Percentiles rank a stretch among this genome's conserved stretches.
phyloP scores from a whole-genome alignment of 1,284 basidiomycete genomes.

The Schizophyllum commune region DNA sequence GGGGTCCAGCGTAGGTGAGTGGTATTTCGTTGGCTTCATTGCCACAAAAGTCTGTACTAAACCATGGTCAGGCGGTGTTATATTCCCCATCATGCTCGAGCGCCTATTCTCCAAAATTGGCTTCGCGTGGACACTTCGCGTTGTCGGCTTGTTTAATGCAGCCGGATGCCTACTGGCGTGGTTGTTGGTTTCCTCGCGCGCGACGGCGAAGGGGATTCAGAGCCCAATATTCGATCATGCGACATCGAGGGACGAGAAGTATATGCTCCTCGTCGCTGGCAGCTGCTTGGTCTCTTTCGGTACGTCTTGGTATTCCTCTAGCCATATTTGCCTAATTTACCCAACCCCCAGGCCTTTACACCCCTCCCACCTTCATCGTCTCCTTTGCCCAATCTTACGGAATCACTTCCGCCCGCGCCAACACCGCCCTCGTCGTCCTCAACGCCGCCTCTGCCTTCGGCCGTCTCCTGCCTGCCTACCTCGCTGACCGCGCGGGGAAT shows the following conservation, averaged over 20 bases:
- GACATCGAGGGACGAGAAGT: conserved; percentile 34
- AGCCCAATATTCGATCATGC: conserved; percentile 21
- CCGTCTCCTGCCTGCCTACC: conserved; percentile 49
- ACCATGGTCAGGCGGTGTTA: conserved; percentile 45
- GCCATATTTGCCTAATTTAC: neutral
- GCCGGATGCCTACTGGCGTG: conserved; percentile 33
- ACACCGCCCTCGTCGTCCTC: conserved; percentile 51
- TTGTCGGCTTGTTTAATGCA: conserved; percentile 34
- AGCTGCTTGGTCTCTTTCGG: conserved; percentile 45
- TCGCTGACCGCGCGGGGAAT: conserved; percentile 55
- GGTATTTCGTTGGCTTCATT: conserved; percentile 7
- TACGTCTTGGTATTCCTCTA: conserved; percentile 14
- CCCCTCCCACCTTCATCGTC: conserved; percentile 57
- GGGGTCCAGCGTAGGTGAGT: conserved; percentile 46
- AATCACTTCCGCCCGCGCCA: conserved; percentile 26
- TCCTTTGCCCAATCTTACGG: conserved; percentile 35
- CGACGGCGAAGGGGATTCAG: conserved; percentile 17
- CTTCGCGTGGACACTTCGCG: conserved; percentile 56
- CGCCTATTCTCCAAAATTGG: conserved; percentile 46
- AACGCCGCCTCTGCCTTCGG: conserved; percentile 59
- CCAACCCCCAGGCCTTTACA: conserved; percentile 41
- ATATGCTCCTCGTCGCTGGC: conserved; percentile 36
- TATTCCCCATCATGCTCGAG: conserved; percentile 60
- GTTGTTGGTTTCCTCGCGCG: conserved; percentile 28
- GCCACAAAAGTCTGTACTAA: conserved; percentile 5